phyloP scores from a whole-genome alignment of 2,329 filamentous ascomycete species.

The Parastagonospora nodorum region DNA sequence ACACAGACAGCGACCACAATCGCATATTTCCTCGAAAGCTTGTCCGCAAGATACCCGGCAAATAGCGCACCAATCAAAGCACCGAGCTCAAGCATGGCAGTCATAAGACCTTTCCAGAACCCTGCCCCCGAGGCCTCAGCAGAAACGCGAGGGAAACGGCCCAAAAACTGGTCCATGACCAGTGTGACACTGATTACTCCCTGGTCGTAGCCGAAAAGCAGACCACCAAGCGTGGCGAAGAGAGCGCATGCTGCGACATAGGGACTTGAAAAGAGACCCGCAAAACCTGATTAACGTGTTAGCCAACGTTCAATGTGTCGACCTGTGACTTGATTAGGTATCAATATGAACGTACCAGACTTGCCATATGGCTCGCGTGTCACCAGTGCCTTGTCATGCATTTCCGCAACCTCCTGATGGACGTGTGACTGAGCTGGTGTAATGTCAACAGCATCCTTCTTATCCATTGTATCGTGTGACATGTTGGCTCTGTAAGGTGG shows the following conservation, averaged over 20 bases:
- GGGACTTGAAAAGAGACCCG: conserved; percentile 53
- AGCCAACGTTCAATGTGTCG: conserved; percentile 1
- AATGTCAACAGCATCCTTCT: conserved; percentile 22
- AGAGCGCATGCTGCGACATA: conserved; percentile 59
- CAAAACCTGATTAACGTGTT: conserved; percentile 43
- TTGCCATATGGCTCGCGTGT: conserved; percentile 39
- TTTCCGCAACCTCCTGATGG: conserved; percentile 27
- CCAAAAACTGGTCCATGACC: conserved; percentile 59
- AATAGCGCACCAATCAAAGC: conserved; percentile 50
- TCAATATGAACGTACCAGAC: conserved; percentile 23
- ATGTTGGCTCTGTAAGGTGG: background rate
- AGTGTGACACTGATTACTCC: conserved; percentile 54
- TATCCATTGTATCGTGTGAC: conserved; percentile 13
- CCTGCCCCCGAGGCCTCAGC: conserved; percentile 49
- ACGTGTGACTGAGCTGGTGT: conserved; percentile 16
- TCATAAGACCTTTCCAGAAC: conserved; percentile 54
- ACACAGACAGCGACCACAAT: conserved; percentile 58
- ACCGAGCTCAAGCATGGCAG: conserved; percentile 62
- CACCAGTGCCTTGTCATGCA: conserved; percentile 16
- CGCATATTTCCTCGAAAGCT: conserved; percentile 58
- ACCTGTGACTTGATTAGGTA: background rate
- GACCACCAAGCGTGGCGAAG: conserved; percentile 57
- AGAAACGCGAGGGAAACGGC: conserved; percentile 51
- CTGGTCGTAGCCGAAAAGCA: conserved; percentile 58
- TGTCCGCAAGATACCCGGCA: conserved; percentile 56